Base-by-base conservation (phyloP, 768 basidiomycete genomes). In the Obba rivulosa region DNA sequence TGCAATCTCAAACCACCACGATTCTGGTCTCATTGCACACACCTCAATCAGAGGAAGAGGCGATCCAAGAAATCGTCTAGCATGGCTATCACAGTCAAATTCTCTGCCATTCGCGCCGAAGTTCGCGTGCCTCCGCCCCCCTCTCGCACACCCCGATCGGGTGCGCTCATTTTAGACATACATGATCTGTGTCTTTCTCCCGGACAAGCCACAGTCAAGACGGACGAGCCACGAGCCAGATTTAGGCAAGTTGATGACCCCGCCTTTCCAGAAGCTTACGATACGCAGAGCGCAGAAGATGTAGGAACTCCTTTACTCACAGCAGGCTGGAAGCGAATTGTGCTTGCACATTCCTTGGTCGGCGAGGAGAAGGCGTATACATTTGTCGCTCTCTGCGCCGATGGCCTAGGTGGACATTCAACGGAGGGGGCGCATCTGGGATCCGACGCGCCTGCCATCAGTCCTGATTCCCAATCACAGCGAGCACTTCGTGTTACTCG, bases 101-200 rank as follows among this genome's bases (percentile, higher is more conserved):
- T 83, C 25, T 66, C 78, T 13, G 69, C 84, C 66, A 59, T 92
- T 39, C 80, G 92, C 17, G 39, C 85, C 18, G 78, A 92, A 60
- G 59, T 85, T 42, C 79, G 87, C 41, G 83, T 79, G 59, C 81
- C 83, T 4, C 72, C 88, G 24, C 81, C 82, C 4, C 61, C 69
- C 17, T 61, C 61, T 1, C 64, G 55, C 21, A 34, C 60, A 7
- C 72, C 70, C 16, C 78, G 87, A 21, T 90, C 90, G 38, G 90
- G 92, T 4, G 77, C 79, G 21, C 51, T 89, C 4, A 66, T 87
- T 14, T 22, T 87, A 28, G 87, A 90, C 57, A 44, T 87, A 1
- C 79, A 83, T 58, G 69, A 72, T 45, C 54, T 87, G 18, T 62
- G 49, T 7, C 50, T 83, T 16, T 64, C 59, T 43, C 71, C 66